Evolutionary conservation across 805 yeast species (phyloP).

Genomic region (Starmerella roubikii): DNA sequence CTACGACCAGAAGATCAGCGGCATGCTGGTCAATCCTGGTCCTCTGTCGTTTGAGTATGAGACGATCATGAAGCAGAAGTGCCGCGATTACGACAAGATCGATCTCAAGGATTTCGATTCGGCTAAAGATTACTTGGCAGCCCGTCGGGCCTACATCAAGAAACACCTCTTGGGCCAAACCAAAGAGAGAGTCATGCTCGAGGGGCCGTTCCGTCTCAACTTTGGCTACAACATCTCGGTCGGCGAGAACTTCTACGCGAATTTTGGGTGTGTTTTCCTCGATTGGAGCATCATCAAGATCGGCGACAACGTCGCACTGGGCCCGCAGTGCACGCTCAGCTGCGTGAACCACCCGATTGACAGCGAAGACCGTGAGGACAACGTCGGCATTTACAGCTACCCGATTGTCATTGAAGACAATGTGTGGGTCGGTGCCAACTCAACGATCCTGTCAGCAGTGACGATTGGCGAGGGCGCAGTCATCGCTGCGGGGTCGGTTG

Average conservation of each 20-base stretch:
- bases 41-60: slow-evolving; percentile 24
- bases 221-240: slow-evolving; percentile 48
- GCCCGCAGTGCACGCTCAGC: slow-evolving; percentile 45
- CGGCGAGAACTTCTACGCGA: slow-evolving; percentile 48
- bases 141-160: slow-evolving; percentile 29
- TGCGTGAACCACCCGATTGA: slow-evolving; percentile 56
- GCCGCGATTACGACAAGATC: slow-evolving; percentile 22
- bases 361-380: slow-evolving; percentile 32
- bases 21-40: slow-evolving; percentile 32
- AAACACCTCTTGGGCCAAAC: slow-evolving; percentile 36
- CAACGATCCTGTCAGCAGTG: slow-evolving; percentile 46
- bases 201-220: slow-evolving; percentile 49
- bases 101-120: slow-evolving; percentile 17
- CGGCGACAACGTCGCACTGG: slow-evolving; percentile 46
- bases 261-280: slow-evolving; percentile 38
- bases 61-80: slow-evolving; percentile 22
- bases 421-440: slow-evolving; percentile 54
- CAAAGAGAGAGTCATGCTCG: slow-evolving; percentile 32
- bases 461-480: slow-evolving; percentile 47
- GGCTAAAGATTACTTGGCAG: slow-evolving; percentile 24
- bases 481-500: slow-evolving; percentile 57
- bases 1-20: slow-evolving; percentile 44
- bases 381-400: slow-evolving; percentile 36
- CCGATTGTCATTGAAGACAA: slow-evolving; percentile 48
- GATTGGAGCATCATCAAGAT: slow-evolving; percentile 48